phyloP scores from a whole-genome alignment of 2,329 filamentous ascomycete species.

The Trichocomaceae sp. region DNA sequence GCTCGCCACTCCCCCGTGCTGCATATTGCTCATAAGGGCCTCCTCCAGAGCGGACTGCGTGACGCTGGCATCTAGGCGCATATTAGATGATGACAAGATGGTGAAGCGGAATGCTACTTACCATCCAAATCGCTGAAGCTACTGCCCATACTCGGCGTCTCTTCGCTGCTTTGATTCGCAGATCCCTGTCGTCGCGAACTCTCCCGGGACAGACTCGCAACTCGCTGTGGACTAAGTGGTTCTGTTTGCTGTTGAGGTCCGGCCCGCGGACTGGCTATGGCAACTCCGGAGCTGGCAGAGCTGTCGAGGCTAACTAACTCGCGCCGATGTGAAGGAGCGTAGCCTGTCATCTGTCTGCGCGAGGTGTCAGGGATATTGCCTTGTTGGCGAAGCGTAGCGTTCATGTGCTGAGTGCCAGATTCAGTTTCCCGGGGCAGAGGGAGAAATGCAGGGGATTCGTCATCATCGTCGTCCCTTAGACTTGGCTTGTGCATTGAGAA shows the following conservation, averaged over 20 bases:
- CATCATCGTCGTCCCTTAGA: conserved; percentile 34
- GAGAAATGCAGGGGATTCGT: conserved; percentile 43
- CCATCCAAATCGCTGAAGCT: conserved; percentile 61
- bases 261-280: conserved; percentile 18
- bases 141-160: conserved; percentile 57
- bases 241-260: conserved; percentile 19
- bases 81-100: not conserved
- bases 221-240: conserved; percentile 39
- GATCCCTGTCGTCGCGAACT: conserved; percentile 40
- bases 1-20: conserved; percentile 46
- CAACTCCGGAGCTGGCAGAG: conserved; percentile 33
- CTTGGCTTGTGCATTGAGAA: conserved; percentile 32
- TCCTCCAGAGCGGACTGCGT: conserved; percentile 61
- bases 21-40: conserved; percentile 57
- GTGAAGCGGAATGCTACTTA: conserved; percentile 18
- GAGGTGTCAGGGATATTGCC: conserved; percentile 22
- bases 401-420: conserved; percentile 26
- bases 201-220: conserved; percentile 43
- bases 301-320: conserved; percentile 23
- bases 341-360: conserved; percentile 25
- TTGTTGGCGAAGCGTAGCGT: conserved; percentile 37
- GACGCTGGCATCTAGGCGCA: conserved; percentile 50
- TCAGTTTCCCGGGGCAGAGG: conserved; percentile 28
- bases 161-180: conserved; percentile 45
- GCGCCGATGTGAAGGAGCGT: conserved; percentile 18